phyloP scores from a whole-genome alignment of 192 early-diverging fungal genomes.

The Backusella circina region DNA sequence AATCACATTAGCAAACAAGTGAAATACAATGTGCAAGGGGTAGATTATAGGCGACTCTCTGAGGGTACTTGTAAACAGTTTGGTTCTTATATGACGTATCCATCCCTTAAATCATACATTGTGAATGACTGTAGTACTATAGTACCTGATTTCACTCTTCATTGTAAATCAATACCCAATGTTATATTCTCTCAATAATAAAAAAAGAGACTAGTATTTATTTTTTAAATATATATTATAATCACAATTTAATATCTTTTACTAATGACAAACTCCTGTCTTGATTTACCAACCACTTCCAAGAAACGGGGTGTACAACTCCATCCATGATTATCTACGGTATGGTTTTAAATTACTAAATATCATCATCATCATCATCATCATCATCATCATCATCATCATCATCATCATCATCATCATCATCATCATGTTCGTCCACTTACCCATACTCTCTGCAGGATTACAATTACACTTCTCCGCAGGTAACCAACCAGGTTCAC shows the following conservation, averaged over 20 bases:
- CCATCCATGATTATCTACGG: background rate
- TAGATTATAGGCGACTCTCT: background rate
- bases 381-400: background rate
- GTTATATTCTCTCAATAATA: background rate
- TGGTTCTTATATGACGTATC: background rate
- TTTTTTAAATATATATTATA: too few relatives aligned
- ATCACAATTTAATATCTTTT: background rate
- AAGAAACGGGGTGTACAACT: background rate
- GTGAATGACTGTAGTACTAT: background rate
- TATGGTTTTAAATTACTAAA: too few relatives aligned
- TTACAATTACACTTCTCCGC: slow-evolving; percentile 17
- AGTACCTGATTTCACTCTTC: background rate
- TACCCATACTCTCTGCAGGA: slow-evolving; percentile 19
- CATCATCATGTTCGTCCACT: background rate
- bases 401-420: background rate
- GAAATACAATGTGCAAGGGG: background rate
- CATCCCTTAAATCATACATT: too few relatives aligned
- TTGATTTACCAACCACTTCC: background rate
- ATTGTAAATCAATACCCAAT: background rate
- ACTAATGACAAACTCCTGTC: background rate
- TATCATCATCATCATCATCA: background rate
- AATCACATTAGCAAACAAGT: too few relatives aligned
- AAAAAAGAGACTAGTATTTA: too few relatives aligned
- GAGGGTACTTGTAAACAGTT: background rate
- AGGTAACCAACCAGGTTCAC: slow-evolving; percentile 9